Conservation (phyloP, 2,329 filamentous ascomycete species). For the Colletotrichum aenigma region DNA sequence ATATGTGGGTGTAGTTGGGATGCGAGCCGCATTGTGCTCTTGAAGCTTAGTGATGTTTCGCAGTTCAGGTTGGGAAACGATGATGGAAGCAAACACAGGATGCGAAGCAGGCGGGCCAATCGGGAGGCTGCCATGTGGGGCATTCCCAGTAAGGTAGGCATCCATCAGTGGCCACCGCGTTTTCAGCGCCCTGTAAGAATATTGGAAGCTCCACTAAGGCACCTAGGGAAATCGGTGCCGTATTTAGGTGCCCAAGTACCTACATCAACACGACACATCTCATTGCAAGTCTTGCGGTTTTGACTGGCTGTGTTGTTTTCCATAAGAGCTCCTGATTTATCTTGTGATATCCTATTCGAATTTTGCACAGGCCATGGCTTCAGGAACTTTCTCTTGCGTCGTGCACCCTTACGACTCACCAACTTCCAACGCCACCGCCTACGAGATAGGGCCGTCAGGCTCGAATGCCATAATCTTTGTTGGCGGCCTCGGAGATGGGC, state of each 20-base stretch:
- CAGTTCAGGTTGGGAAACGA: not conserved
- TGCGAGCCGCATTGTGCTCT: not conserved
- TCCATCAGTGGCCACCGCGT: not conserved
- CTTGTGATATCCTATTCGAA: not conserved
- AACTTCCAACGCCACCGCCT: slow-evolving; percentile 45
- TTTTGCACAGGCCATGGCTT: not conserved
- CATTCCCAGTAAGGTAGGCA: not conserved
- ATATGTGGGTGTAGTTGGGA: not conserved
- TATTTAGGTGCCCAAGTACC: not conserved
- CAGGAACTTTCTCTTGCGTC: slow-evolving; percentile 31
- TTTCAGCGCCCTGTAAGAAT: not conserved
- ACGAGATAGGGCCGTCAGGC: slow-evolving; percentile 46
- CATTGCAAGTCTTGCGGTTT: not conserved
- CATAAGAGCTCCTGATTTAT: not conserved
- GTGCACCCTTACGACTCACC: slow-evolving; percentile 51
- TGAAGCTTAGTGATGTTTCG: not conserved
- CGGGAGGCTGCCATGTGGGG: not conserved
- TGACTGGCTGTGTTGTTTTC: not conserved
- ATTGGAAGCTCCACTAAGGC: not conserved
- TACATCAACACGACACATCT: not conserved
- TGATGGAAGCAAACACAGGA: not conserved
- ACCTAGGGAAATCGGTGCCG: too few species aligned
- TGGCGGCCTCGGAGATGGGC: slow-evolving; percentile 72
- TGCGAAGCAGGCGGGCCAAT: not conserved
- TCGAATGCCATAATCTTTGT: slow-evolving; percentile 71